Base-by-base conservation (phyloP, 768 basidiomycete genomes). In the Suillus placidus region DNA sequence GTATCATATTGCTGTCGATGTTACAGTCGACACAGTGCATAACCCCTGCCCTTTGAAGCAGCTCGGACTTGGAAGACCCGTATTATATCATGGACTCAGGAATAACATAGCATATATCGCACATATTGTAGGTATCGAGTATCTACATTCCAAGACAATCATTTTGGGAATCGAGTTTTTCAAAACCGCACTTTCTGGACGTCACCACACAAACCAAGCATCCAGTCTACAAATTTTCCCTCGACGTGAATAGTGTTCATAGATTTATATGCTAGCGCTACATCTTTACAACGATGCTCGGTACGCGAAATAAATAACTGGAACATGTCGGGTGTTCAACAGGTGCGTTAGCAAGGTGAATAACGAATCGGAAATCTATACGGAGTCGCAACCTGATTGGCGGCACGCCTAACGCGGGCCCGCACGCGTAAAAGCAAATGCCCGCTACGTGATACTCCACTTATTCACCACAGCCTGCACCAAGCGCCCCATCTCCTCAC, bases 381-480 rank as follows among this genome's bases (percentile, higher is more conserved):
- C 30, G 10, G 3, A 12, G 7, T 32, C 30, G 26, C 45, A 64
- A 43, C 34, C 4, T 35, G 8, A 45, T 35, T 43, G 57, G 43
- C 20, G 18, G 14, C 34, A 45, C 43, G 52, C 40, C 18, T 23
- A 16, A 63, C 47, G 57, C 26, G 20, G 20, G 62, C 63, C 37
- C 35, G 42, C 40, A 63, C 9, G 20, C 30, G n/a, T 13, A 18
- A 38, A n/a, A 26, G 57, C 5, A 16, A 9, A 18, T 37, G 2
- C 4, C 2, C 34, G 5, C 38, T 77, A 76, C 60, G 76, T 75
- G 62, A 92, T 85, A 66, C 85, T 88, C 92, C 92, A 94, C 71
- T 92, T 90, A 61, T 89, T 85, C 38, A 92, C 85, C 34, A 91
- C 88, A 45, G 88, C 86, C 72, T 88, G 86, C 43, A 93, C 86